Evolutionary conservation across 1,284 basidiomycete species (phyloP).

Genomic region (Trichosporon asahii): DNA sequence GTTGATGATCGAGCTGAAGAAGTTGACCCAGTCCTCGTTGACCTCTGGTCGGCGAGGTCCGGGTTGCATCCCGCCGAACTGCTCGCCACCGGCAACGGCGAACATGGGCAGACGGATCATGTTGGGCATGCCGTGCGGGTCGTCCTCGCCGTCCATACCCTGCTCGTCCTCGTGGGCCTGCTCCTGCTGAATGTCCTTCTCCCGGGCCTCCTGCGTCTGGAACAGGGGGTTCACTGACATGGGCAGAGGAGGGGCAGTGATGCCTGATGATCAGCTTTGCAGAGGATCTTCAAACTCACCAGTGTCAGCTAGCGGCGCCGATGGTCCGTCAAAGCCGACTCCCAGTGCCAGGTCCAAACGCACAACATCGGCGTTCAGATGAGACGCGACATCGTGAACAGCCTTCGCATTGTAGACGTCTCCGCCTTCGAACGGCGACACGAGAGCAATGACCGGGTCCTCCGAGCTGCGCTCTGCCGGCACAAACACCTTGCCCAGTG

Average conservation of each 20-base stretch:
- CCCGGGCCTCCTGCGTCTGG: constrained; percentile 61
- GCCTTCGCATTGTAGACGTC: constrained; percentile 72
- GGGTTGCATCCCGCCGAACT: constrained; percentile 12
- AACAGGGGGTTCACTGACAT: constrained; percentile 51
- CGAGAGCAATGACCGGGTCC: constrained; percentile 68
- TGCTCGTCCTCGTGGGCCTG: constrained; percentile 18
- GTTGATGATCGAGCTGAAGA: constrained; percentile 41
- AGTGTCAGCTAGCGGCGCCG: constrained; percentile 59
- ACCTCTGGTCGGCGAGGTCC: constrained; percentile 10
- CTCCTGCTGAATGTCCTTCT: constrained; percentile 15
- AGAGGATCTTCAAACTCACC: constrained; percentile 57
- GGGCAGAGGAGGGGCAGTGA: constrained; percentile 27
- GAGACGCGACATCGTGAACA: constrained; percentile 67
- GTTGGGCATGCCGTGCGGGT: constrained; percentile 16
- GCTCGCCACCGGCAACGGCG: constrained; percentile 12
- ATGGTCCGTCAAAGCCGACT: constrained; percentile 65
- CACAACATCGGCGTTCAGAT: constrained; percentile 70
- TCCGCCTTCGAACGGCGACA: constrained; percentile 81
- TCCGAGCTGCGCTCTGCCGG: constrained; percentile 6
- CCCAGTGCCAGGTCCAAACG: constrained; percentile 62
- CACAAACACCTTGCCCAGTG: not conserved
- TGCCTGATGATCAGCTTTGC: constrained; percentile 20
- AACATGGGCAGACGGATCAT: constrained; percentile 24
- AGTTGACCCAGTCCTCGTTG: constrained; percentile 33
- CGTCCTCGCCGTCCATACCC: constrained; percentile 17